A percentile compares a stretch with the other conserved stretches of the same genome.
Evolutionary conservation across 108 stramenopile species (phyloP).

Genomic region (Cyclotella distinguenda): DNA sequence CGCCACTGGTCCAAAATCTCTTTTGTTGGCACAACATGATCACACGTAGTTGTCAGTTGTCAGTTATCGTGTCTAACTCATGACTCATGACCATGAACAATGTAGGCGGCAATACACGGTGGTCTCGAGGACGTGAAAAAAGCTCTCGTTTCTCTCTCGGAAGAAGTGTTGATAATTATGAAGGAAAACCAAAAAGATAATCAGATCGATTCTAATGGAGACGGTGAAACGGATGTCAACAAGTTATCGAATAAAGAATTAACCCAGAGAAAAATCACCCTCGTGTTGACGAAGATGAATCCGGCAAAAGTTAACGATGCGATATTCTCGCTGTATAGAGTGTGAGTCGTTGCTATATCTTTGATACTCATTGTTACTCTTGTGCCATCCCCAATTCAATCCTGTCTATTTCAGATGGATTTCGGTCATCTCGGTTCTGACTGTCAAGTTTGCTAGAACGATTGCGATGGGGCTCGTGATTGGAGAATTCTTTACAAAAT

Average conservation of each 20-base stretch:
- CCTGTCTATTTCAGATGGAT: slow-evolving; percentile 65
- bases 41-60: no score
- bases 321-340: slow-evolving; percentile 57
- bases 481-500: slow-evolving; percentile 69
- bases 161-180: slow-evolving; percentile 70
- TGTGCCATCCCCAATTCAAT: neutral
- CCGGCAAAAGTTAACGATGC: slow-evolving; percentile 82
- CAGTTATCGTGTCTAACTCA: no score
- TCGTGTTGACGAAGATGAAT: slow-evolving; percentile 87
- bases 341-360: neutral
- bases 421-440: slow-evolving; percentile 88
- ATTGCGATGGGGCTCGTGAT: slow-evolving; percentile 86
- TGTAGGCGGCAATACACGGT: slow-evolving; percentile 87
- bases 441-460: slow-evolving; percentile 84
- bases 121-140: slow-evolving; percentile 68
- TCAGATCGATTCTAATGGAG: slow-evolving; percentile 71
- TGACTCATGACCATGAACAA: no score
- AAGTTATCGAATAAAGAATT: slow-evolving; percentile 70
- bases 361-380: neutral
- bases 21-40: no score
- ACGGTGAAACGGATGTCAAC: slow-evolving; percentile 77
- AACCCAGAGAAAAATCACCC: slow-evolving; percentile 73
- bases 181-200: slow-evolving; percentile 92
- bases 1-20: no score
- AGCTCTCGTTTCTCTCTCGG: slow-evolving; percentile 60